phyloP scores from a whole-genome alignment of 2,329 filamentous ascomycete genomes.

The Stagonosporopsis vannaccii region DNA sequence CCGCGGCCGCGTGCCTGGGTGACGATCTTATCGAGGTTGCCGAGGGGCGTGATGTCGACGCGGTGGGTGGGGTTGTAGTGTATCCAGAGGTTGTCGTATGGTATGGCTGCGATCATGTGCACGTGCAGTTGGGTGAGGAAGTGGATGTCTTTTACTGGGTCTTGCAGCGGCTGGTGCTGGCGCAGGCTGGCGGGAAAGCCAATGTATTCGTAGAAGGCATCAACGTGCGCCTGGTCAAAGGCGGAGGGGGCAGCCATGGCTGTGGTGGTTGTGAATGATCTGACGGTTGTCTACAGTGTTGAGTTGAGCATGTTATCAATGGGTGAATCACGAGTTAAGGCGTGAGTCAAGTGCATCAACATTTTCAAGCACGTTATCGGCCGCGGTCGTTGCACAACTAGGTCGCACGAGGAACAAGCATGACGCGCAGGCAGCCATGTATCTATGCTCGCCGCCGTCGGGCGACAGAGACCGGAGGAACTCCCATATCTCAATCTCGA shows the following conservation, averaged over 20 bases:
- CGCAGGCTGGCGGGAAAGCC: constrained; percentile 28
- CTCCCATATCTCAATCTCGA: neutral
- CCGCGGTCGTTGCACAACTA: neutral
- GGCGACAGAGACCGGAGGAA: neutral
- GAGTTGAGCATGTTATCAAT: neutral
- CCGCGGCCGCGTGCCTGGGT: constrained; percentile 54
- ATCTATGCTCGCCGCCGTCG: neutral
- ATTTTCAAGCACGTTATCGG: constrained; percentile 20
- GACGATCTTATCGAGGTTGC: constrained; percentile 61
- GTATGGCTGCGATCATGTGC: constrained; percentile 60
- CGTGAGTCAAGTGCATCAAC: constrained; percentile 17
- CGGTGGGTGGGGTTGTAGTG: constrained; percentile 54
- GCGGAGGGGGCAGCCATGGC: constrained; percentile 17
- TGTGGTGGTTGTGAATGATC: neutral
- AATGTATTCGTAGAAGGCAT: constrained; percentile 44
- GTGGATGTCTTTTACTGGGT: constrained; percentile 30
- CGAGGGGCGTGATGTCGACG: constrained; percentile 55
- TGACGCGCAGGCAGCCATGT: neutral
- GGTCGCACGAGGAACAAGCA: neutral
- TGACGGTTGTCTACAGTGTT: neutral
- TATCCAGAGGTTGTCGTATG: constrained; percentile 65
- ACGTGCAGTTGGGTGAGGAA: constrained; percentile 53
- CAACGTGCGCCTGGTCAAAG: constrained; percentile 42
- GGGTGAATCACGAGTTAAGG: constrained; percentile 6
- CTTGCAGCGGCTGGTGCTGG: constrained; percentile 15